These are phyloP conservation scores for Ailanthus altissimus DNA, from an alignment of 345 rosid species.

Conservation along the genomic window DNA sequence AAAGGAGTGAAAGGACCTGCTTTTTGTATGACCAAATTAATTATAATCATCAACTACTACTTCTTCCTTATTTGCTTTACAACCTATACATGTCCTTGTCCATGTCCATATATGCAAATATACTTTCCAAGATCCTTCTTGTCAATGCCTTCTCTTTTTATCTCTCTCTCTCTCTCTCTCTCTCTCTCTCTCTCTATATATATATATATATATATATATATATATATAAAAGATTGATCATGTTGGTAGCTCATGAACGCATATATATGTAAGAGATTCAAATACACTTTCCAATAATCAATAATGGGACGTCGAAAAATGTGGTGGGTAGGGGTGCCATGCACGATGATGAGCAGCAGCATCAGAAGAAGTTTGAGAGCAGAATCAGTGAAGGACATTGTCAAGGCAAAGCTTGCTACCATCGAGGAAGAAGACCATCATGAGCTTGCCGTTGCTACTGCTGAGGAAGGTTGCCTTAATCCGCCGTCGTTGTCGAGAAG, in stretches of 20 bases:
- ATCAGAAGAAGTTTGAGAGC: conserved; percentile 29
- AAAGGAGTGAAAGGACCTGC: neutral
- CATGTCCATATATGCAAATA: too few species aligned
- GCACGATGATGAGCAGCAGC: conserved; percentile 13
- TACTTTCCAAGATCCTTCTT: conserved; percentile 1
- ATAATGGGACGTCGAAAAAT: conserved; percentile 29
- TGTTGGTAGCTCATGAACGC: too few species aligned
- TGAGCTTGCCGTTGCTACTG: neutral
- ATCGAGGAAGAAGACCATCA: conserved; percentile 29
- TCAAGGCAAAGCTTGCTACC: conserved; percentile 35
- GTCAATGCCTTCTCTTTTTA: neutral
- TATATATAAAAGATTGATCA: neutral
- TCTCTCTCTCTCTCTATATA: too few species aligned
- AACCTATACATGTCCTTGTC: conserved; percentile 1
- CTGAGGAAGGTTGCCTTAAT: neutral
- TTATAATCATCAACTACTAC: neutral
- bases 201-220: neutral
- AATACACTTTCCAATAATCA: neutral
- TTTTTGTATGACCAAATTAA: neutral
- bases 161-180: too few species aligned
- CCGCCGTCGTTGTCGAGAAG: neutral
- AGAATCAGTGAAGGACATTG: conserved; percentile 35
- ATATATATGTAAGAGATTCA: neutral
- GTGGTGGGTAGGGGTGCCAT: conserved; percentile 41
- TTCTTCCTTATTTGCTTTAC: neutral